Conservation (phyloP, 2,329 filamentous ascomycete species). For the Pseudogymnoascus sp. region DNA sequence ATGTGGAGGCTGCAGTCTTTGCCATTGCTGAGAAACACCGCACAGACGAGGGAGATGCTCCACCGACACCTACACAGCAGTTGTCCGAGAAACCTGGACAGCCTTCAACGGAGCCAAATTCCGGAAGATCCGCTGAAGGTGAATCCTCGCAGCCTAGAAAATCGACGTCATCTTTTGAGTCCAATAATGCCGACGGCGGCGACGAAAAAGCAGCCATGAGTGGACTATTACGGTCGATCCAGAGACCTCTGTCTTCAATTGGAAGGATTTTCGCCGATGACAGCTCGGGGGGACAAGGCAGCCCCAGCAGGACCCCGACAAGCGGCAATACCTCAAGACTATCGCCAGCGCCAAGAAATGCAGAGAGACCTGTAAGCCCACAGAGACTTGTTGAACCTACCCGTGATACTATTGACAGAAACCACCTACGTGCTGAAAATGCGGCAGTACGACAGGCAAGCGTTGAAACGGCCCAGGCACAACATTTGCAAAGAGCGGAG, state of each 20-base stretch:
- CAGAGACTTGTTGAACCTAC: slow-evolving; percentile 21
- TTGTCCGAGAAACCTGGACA: slow-evolving; percentile 40
- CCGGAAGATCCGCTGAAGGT: slow-evolving; percentile 51
- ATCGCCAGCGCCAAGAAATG: slow-evolving; percentile 25
- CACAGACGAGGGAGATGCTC: slow-evolving; percentile 39
- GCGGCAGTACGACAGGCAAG: slow-evolving; percentile 85
- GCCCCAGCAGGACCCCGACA: slow-evolving; percentile 38
- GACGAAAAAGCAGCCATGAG: slow-evolving; percentile 77
- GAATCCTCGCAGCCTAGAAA: slow-evolving; percentile 50
- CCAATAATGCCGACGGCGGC: slow-evolving; percentile 40
- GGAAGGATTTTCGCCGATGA: slow-evolving; percentile 89
- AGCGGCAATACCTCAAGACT: slow-evolving; percentile 35
- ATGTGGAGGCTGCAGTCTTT: slow-evolving; percentile 93
- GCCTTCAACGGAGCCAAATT: slow-evolving; percentile 49
- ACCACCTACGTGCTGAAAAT: slow-evolving; percentile 64
- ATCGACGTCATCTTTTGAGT: slow-evolving; percentile 48
- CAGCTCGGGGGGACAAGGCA: slow-evolving; percentile 17
- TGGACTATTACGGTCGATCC: slow-evolving; percentile 81
- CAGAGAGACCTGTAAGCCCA: slow-evolving; percentile 20
- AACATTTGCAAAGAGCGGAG: slow-evolving; percentile 73
- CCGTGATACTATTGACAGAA: slow-evolving; percentile 15
- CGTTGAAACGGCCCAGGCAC: slow-evolving; percentile 80
- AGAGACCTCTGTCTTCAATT: slow-evolving; percentile 82
- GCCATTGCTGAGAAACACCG: slow-evolving; percentile 88
- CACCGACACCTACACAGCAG: slow-evolving; percentile 29